phyloP scores from a whole-genome alignment of 139 green algal genomes.

The Yamagishiella unicocca region DNA sequence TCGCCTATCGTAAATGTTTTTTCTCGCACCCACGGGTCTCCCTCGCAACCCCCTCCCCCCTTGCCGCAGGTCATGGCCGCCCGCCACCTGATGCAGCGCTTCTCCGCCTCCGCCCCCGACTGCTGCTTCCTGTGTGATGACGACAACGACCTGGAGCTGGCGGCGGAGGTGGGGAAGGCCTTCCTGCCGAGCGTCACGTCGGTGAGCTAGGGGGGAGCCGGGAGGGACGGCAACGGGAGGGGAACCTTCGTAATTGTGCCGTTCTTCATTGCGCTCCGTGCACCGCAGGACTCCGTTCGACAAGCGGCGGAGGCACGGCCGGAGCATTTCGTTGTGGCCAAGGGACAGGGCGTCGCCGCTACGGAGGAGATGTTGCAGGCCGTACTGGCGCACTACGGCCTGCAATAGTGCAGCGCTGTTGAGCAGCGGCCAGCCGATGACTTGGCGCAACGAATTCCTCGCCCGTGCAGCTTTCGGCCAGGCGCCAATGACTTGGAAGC shows the following conservation, averaged over 20 bases:
- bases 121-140: slow-evolving; percentile 82
- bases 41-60: no score
- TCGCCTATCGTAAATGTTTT: no score
- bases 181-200: slow-evolving; percentile 75
- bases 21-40: no score
- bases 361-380: slow-evolving; percentile 74
- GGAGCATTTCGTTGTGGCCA: slow-evolving; percentile 67
- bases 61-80: slow-evolving; percentile 58
- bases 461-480: no score
- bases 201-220: slow-evolving; percentile 37
- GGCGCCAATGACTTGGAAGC: no score
- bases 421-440: no score
- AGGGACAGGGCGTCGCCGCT: slow-evolving; percentile 57
- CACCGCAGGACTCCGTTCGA: slow-evolving; percentile 57
- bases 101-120: slow-evolving; percentile 39
- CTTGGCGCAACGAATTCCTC: no score
- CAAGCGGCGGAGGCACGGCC: slow-evolving; percentile 56
- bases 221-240: not conserved
- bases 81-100: slow-evolving; percentile 70
- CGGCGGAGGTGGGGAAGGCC: slow-evolving; percentile 66
- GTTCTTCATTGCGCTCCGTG: not conserved
- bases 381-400: slow-evolving; percentile 46
- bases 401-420: slow-evolving; percentile 9
- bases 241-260: not conserved
- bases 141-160: slow-evolving; percentile 85